A percentile compares a stretch with the other conserved stretches of the same genome.
Evolutionary conservation across 2,329 filamentous ascomycete genomes (phyloP).

Genomic region (Xylaria multiplex): DNA sequence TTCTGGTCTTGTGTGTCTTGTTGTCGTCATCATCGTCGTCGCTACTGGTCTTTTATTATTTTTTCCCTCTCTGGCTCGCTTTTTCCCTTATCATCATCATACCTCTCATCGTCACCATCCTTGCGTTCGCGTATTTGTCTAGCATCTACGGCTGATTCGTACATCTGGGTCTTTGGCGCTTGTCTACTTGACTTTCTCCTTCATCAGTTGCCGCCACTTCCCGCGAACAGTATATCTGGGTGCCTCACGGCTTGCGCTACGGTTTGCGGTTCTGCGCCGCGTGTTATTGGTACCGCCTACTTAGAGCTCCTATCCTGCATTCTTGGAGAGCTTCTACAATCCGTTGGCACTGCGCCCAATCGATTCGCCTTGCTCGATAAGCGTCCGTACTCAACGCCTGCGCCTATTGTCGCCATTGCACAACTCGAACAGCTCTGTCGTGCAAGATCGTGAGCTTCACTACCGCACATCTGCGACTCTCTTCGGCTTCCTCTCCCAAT

Average conservation of each 20-base stretch:
- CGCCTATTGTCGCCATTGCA: slow-evolving; percentile 32
- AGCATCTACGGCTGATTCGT: slow-evolving; percentile 35
- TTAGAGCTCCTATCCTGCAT: slow-evolving; percentile 32
- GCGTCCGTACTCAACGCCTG: slow-evolving; percentile 34
- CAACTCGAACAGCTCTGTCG: slow-evolving; percentile 33
- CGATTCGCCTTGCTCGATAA: slow-evolving; percentile 40
- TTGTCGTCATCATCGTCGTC: slow-evolving; percentile 42
- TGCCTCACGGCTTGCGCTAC: slow-evolving; percentile 34
- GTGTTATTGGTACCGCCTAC: slow-evolving; percentile 37
- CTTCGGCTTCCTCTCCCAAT: slow-evolving; percentile 8
- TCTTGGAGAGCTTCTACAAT: slow-evolving; percentile 38
- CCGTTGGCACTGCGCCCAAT: slow-evolving; percentile 40
- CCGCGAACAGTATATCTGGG: slow-evolving; percentile 26
- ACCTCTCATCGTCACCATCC: slow-evolving; percentile 37
- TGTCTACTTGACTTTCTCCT: slow-evolving; percentile 37
- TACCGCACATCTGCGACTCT: slow-evolving; percentile 28
- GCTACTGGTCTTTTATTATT: slow-evolving; percentile 35
- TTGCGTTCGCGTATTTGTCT: slow-evolving; percentile 34
- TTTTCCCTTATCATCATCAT: slow-evolving; percentile 41
- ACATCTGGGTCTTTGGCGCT: slow-evolving; percentile 37
- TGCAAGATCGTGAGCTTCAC: slow-evolving; percentile 38
- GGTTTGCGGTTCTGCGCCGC: slow-evolving; percentile 28
- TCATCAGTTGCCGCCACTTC: slow-evolving; percentile 35
- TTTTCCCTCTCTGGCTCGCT: slow-evolving; percentile 46
- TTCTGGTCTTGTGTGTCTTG: slow-evolving; percentile 47